A percentile compares a stretch with the other conserved stretches of the same genome.
These are phyloP conservation scores for Saussurea involucrata DNA, from an alignment of 129 eudicot genomes.

Conservation along the genomic window DNA sequence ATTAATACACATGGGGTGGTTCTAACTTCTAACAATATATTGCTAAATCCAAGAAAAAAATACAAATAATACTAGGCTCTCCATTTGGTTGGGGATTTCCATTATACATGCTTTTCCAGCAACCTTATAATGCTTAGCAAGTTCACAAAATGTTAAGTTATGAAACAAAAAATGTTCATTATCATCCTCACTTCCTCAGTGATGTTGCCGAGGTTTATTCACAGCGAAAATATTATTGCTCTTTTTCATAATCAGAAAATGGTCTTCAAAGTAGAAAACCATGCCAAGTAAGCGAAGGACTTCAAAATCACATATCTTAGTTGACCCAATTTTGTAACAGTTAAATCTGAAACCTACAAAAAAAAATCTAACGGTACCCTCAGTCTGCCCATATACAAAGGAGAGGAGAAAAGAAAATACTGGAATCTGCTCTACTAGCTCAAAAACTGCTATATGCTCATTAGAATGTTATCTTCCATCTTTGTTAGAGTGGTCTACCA, in stretches of 20 bases:
- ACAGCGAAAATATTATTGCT: neutral
- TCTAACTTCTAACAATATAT: neutral
- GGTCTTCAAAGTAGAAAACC: neutral
- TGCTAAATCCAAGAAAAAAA: neutral
- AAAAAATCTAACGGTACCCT: neutral
- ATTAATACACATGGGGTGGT: neutral
- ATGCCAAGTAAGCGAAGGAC: neutral
- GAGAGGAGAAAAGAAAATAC: neutral
- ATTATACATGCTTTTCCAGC: neutral
- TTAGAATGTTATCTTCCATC: neutral
- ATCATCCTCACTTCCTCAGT: neutral
- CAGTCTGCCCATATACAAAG: neutral
- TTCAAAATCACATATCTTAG: neutral
- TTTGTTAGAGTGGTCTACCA: neutral
- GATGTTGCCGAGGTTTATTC: conserved; percentile 12
- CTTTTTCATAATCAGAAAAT: neutral
- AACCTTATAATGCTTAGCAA: conserved; percentile 4
- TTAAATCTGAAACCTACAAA: neutral
- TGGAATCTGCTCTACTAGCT: neutral
- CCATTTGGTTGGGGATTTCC: neutral
- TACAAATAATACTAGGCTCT: neutral
- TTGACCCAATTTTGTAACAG: neutral
- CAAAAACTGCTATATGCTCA: neutral
- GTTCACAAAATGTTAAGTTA: neutral
- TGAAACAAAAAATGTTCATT: neutral